A percentile compares a stretch with the other conserved stretches of the same genome.
phyloP scores from a whole-genome alignment of 73 alveolate species.

The Effrenium voratum region DNA sequence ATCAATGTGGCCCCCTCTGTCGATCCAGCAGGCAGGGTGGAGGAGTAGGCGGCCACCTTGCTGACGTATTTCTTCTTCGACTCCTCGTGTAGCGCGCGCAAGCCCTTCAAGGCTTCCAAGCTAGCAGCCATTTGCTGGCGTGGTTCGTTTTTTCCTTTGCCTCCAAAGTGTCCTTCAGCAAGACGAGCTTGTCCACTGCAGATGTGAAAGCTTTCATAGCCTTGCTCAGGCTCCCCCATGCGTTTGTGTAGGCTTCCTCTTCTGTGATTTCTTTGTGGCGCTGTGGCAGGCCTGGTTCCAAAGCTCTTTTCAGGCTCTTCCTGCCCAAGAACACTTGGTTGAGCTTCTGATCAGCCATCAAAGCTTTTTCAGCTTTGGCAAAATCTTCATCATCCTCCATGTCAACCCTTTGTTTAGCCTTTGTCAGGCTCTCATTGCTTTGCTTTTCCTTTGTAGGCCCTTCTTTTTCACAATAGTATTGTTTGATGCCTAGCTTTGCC shows the following conservation, averaged over 20 bases:
- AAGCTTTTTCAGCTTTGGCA: neutral
- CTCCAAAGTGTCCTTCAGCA: neutral
- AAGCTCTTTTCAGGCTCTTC: neutral
- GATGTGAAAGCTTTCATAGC: neutral
- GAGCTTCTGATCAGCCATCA: neutral
- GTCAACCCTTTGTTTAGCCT: neutral
- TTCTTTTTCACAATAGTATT: neutral
- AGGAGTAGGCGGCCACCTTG: neutral
- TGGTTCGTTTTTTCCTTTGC: too few relatives aligned
- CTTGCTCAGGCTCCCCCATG: neutral
- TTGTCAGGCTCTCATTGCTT: constrained; percentile 29
- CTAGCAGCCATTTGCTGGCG: neutral
- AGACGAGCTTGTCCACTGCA: neutral
- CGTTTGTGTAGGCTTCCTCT: too few relatives aligned
- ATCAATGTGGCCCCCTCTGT: too few relatives aligned
- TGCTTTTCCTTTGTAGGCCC: neutral
- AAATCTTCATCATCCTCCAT: neutral
- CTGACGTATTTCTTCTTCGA: neutral
- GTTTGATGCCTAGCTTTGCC: neutral
- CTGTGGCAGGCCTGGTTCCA: neutral
- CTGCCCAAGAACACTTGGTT: neutral
- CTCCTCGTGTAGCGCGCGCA: neutral
- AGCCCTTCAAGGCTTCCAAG: neutral
- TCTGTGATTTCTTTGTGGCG: neutral
- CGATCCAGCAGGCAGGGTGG: neutral